Evolutionary conservation across 192 early-diverging fungal genomes (phyloP).

Genomic region (Martensiomyces pterosporus): DNA sequence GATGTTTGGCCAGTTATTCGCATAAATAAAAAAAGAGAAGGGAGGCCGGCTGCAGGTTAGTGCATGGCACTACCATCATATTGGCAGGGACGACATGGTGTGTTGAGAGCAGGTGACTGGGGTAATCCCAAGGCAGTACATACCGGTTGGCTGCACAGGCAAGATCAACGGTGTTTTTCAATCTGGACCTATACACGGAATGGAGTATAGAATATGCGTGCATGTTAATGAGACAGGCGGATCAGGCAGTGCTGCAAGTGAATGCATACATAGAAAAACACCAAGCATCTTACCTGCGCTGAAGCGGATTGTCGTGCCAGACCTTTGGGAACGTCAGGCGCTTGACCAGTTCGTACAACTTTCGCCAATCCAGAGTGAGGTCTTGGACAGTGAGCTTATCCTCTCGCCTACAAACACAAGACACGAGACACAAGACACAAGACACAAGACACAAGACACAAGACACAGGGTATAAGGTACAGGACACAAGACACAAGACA

Average conservation of each 20-base stretch:
- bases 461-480: no score
- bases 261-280: conserved; percentile 9
- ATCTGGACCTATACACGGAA: conserved; percentile 27
- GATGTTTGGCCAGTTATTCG: no score
- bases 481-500: no score
- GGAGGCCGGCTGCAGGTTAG: no score
- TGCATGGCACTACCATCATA: no score
- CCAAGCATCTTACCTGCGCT: conserved; percentile 32
- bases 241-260: neutral
- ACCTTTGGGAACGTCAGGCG: conserved; percentile 59
- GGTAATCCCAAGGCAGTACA: no score
- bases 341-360: conserved; percentile 62
- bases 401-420: conserved; percentile 55
- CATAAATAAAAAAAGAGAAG: no score
- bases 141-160: conserved; percentile 19
- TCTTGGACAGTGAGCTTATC: conserved; percentile 54
- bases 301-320: conserved; percentile 60
- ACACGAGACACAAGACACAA: no score
- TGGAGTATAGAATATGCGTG: neutral
- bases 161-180: conserved; percentile 29
- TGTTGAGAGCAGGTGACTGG: no score
- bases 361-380: conserved; percentile 70
- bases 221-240: conserved; percentile 4
- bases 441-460: no score
- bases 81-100: no score